Evolutionary conservation across 345 rosid species (phyloP).

Genomic region (Toxicodendron radicans): DNA sequence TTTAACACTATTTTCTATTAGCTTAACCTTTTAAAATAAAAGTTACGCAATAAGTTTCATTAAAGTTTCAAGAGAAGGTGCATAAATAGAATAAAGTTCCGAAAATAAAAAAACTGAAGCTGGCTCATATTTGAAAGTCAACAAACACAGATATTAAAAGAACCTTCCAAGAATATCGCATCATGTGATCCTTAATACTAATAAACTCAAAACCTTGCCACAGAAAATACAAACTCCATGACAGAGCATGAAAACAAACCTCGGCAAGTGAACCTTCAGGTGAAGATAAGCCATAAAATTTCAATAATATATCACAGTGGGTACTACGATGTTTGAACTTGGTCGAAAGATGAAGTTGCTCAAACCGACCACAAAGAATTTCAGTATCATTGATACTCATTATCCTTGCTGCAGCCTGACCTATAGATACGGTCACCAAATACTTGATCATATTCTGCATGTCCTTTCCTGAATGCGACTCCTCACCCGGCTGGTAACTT

Average conservation of each 20-base stretch:
- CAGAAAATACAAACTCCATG: not conserved
- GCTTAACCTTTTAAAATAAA: not conserved
- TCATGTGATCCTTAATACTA: not conserved
- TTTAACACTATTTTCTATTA: not conserved
- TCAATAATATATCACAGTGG: constrained; percentile 72
- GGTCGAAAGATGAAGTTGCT: constrained; percentile 80
- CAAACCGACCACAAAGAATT: constrained; percentile 91
- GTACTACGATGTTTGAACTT: constrained; percentile 77
- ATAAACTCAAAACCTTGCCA: constrained; percentile 1
- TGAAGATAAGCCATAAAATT: constrained; percentile 88
- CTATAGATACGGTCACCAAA: constrained; percentile 75
- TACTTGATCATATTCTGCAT: constrained; percentile 77
- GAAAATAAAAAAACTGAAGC: not conserved
- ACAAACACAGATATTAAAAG: not conserved
- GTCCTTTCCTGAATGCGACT: constrained; percentile 73
- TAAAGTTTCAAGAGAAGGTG: not conserved
- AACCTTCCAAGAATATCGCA: not conserved
- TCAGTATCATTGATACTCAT: constrained; percentile 62
- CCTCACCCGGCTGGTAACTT: constrained; percentile 89
- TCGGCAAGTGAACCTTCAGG: constrained; percentile 98
- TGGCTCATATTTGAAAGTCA: not conserved
- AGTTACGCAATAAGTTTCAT: not conserved
- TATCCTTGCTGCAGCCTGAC: constrained; percentile 87
- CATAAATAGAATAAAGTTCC: not conserved
- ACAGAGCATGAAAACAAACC: constrained; percentile 53